Evolutionary conservation across 2,329 filamentous ascomycete species (phyloP), one percentile per base, ranked within the genome.

Genomic region (Neofusicoccum kwambonambiense): DNA sequence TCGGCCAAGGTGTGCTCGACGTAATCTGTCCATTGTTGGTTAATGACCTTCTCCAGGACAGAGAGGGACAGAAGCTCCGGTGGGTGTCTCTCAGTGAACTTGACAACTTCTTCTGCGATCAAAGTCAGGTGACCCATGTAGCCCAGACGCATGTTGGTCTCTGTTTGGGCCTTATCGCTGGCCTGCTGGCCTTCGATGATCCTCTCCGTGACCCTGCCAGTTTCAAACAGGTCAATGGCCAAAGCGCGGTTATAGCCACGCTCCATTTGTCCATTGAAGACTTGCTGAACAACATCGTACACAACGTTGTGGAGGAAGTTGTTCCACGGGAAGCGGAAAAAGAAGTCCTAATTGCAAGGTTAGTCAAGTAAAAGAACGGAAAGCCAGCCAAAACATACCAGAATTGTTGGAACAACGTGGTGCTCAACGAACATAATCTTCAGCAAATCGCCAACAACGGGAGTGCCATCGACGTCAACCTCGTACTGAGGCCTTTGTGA

Each of bases 301-400:
- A 99, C 95, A 49, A 99, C 95, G 74, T 99, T 99, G 79, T 99
- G 95, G 50, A 99, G 85, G 75, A 99, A 99, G 77, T 99, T 99
- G 79, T 99, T 99, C 95, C 95, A 99, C 1, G 95, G 94, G 73
- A 98, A 99, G 66, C 90, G 88, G 82, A 99, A 99, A 80, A 99
- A 99, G 82, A 98, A 98, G 65, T 93, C 91, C 92, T 96, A 65
- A 50, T 19, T 19, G 27, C 57, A 39, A 65, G 41, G 37, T 54
- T 31, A 41, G n/a, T 62, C 15, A 17, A 7, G 2, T 9, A 9
- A 27, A 22, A 42, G 31, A n/a, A 62, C 6, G 44, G 1, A 58
- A 37, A 41, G 31, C 41, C 7, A n/a, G 15, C 64, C 47, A n/a
- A 17, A 44, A 80, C 90, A 84, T 84, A 96, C 93, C 76, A 99